A percentile compares a stretch with the other conserved stretches of the same genome.
phyloP scores from a whole-genome alignment of 306 rosid genomes.

The Rubus idaeus region DNA sequence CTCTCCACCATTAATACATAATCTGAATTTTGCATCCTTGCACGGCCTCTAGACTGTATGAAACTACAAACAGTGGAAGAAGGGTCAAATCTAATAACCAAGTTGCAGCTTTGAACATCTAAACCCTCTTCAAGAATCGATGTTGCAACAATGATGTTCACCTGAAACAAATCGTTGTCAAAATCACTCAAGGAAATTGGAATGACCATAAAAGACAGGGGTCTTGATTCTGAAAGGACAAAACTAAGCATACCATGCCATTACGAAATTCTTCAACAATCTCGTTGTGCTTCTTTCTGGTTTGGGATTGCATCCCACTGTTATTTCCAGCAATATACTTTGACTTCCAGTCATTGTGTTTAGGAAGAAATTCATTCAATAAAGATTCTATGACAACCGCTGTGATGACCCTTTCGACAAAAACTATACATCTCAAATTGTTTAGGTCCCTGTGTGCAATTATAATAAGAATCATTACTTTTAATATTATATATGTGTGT shows the following conservation, averaged over 20 bases:
- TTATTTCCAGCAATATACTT: slow-evolving; percentile 68
- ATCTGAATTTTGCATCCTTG: slow-evolving; percentile 74
- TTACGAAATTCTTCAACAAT: slow-evolving; percentile 75
- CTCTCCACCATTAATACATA: slow-evolving; percentile 74
- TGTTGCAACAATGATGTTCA: slow-evolving; percentile 86
- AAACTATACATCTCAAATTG: slow-evolving; percentile 79
- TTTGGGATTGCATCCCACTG: slow-evolving; percentile 46
- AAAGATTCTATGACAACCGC: slow-evolving; percentile 58
- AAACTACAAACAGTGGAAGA: slow-evolving; percentile 77
- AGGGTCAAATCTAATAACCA: slow-evolving; percentile 91
- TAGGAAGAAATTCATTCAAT: slow-evolving; percentile 60
- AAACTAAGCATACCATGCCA: slow-evolving; percentile 59
- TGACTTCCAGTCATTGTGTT: slow-evolving; percentile 65
- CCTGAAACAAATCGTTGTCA: slow-evolving; percentile 39
- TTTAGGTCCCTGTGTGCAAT: slow-evolving; percentile 43
- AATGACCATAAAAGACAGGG: background rate
- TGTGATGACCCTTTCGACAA: slow-evolving; percentile 77
- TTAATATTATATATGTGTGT: background rate
- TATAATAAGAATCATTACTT: slow-evolving; percentile 12
- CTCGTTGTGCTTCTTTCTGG: slow-evolving; percentile 62
- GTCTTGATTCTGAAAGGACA: background rate
- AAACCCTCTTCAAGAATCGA: slow-evolving; percentile 96
- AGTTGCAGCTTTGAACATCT: slow-evolving; percentile 85
- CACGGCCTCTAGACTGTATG: slow-evolving; percentile 93
- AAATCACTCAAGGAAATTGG: slow-evolving; percentile 17